Evolutionary conservation across 2,329 filamentous ascomycete species (phyloP).

Genomic region (Paraphoma sp.): DNA sequence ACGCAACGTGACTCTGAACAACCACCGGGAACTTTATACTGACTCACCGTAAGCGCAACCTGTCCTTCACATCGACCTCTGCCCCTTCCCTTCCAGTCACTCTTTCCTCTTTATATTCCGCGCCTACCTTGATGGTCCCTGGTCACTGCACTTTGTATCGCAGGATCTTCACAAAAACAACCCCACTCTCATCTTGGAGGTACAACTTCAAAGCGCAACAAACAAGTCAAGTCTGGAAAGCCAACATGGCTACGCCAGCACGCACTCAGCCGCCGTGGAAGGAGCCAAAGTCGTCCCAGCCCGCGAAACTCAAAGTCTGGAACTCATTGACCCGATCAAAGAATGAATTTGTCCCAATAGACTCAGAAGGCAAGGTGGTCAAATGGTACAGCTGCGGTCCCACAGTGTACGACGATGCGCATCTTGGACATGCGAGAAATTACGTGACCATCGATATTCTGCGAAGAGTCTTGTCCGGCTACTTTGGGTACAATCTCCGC

Average conservation of each 20-base stretch:
- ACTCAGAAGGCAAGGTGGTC: constrained; percentile 70
- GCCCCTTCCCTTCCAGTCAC: constrained; percentile 14
- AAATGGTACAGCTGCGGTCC: constrained; percentile 91
- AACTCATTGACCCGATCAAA: constrained; percentile 81
- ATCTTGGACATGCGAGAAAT: constrained; percentile 84
- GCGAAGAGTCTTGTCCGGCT: constrained; percentile 79
- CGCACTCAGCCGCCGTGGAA: constrained; percentile 50
- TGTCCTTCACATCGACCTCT: constrained; percentile 15
- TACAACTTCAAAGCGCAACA: constrained; percentile 18
- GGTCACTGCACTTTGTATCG: constrained; percentile 32
- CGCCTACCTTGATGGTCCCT: constrained; percentile 41
- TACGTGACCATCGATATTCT: constrained; percentile 92
- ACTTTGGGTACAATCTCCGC: constrained; percentile 81
- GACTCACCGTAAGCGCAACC: constrained; percentile 31
- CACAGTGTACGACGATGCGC: constrained; percentile 82
- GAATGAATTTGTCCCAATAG: constrained; percentile 75
- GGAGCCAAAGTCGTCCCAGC: constrained; percentile 47
- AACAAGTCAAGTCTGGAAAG: constrained; percentile 16
- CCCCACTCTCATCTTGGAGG: constrained; percentile 27
- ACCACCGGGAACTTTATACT: constrained; percentile 14
- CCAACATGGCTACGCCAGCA: constrained; percentile 42
- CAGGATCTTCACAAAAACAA: constrained; percentile 28
- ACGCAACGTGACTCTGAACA: constrained; percentile 31
- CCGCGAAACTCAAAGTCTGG: constrained; percentile 72
- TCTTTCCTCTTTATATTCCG: constrained; percentile 15